Base-by-base conservation (phyloP, 2,329 filamentous ascomycete species). In the Talaromyces piceae region DNA sequence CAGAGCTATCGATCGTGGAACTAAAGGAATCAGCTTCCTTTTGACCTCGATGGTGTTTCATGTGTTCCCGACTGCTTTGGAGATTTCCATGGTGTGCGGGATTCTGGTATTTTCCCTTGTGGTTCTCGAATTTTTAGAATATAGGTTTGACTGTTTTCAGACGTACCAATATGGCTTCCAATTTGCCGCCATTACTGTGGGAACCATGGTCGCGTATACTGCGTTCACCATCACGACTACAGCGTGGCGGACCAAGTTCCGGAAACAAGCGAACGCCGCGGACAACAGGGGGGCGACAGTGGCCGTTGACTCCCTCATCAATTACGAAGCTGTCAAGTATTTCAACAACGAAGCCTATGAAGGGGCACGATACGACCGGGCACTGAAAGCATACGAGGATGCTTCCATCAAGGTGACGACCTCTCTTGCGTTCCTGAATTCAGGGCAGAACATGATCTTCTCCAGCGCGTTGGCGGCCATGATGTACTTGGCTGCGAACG, bases 271-370 rank as follows among this genome's bases (percentile, higher is more conserved):
- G 33, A 98, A 98, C 66, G 89, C 90, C 5, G 94, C 93, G 0
- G 94, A 98, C 61, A 98, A 97, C 70, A 88, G 84, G 65, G 93
- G 89, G 0, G 94, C 91, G 1, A 97, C 91, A 0, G 89, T 97
- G 6, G 91, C 91, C 0, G 91, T 97, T 1, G 93, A 98, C 71
- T 95, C 91, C 0, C 75, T 98, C 47, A 95, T 98, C 76, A 98
- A 98, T 73, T 98, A 96, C 64, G 93, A 98, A 70, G 91, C 94
- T 12, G 93, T 98, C 65, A 98, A 98, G 72, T 95, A 97, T 73
- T 98, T 97, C 74, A 98, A 98, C 75, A 98, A 98, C 63, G 94
- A 98, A 65, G 88, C 87, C 58, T 97, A 90, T 58, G 93, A 98
- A 72, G 88, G 95, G 41, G 79, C 81, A 27, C 82, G 93, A 39